Percentiles rank a stretch among this genome's conserved stretches.
phyloP scores from a whole-genome alignment of 257 asterid genomes.

The Jacaranda mimosifolia region DNA sequence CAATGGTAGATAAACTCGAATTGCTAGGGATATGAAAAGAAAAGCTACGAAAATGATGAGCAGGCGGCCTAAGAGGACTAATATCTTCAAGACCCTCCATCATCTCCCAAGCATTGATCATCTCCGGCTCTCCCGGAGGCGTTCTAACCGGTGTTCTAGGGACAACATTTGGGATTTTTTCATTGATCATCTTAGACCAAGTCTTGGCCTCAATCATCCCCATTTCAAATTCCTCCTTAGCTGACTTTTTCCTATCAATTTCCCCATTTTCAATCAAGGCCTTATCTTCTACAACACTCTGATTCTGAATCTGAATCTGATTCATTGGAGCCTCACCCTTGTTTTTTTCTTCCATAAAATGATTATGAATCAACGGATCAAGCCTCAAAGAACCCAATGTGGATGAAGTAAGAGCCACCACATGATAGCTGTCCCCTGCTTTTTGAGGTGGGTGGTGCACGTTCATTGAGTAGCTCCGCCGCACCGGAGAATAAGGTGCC shows the following conservation, averaged over 20 bases:
- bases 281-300: conserved; percentile 39
- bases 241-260: conserved; percentile 28
- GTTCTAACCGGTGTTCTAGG: conserved; percentile 73
- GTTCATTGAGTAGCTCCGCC: conserved; percentile 82
- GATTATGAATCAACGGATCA: conserved; percentile 56
- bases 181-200: conserved; percentile 83
- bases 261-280: conserved; percentile 2
- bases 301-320: conserved; percentile 24
- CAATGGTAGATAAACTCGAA: conserved; percentile 29
- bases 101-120: conserved; percentile 86
- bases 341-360: conserved; percentile 19
- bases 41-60: conserved; percentile 68
- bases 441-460: conserved; percentile 55
- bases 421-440: conserved; percentile 60
- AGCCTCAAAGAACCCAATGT: conserved; percentile 83
- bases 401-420: conserved; percentile 85
- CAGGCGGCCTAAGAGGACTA: conserved; percentile 54
- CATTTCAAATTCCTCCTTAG: conserved; percentile 67
- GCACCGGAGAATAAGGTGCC: conserved; percentile 62
- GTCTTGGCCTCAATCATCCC: conserved; percentile 84
- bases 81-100: conserved; percentile 89
- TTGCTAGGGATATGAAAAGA: conserved; percentile 58
- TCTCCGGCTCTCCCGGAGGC: conserved; percentile 92
- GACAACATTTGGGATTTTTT: conserved; percentile 66
- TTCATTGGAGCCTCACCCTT: conserved; percentile 37